These are phyloP conservation scores for Phaeomoniella chlamydospora DNA, from an alignment of 2,329 filamentous ascomycete genomes.

Conservation along the genomic window DNA sequence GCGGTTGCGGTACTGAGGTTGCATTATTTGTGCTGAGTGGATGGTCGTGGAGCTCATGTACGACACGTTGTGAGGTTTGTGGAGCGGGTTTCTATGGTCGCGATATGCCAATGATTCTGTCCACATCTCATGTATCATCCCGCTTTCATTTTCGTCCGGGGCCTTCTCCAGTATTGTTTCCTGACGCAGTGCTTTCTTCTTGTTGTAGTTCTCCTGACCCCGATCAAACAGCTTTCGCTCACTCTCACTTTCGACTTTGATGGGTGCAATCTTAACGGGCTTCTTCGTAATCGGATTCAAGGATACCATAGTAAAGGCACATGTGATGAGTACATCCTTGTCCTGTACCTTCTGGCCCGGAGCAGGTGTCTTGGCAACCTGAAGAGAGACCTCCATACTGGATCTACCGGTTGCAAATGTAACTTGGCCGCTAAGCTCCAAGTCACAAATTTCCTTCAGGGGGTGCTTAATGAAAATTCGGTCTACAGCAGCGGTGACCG, in stretches of 20 bases:
- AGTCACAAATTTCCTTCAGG: conserved; percentile 62
- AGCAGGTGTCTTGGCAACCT: conserved; percentile 53
- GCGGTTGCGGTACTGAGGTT: conserved; percentile 54
- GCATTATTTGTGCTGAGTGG: conserved; percentile 58
- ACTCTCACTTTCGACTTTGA: conserved; percentile 47
- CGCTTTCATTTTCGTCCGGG: conserved; percentile 56
- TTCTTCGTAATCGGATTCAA: conserved; percentile 54
- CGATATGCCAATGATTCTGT: conserved; percentile 49
- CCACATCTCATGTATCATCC: conserved; percentile 62
- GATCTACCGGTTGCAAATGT: conserved; percentile 60
- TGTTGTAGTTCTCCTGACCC: conserved; percentile 51
- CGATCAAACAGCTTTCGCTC: conserved; percentile 48
- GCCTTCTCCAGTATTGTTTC: conserved; percentile 50
- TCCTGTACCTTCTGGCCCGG: conserved; percentile 39
- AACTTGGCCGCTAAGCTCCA: conserved; percentile 55
- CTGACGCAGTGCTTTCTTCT: conserved; percentile 49
- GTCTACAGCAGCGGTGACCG: conserved; percentile 50
- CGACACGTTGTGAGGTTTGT: conserved; percentile 42
- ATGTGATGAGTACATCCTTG: conserved; percentile 54
- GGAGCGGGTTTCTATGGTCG: conserved; percentile 40
- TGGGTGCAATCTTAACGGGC: conserved; percentile 46
- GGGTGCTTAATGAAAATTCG: conserved; percentile 55
- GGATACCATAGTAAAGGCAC: conserved; percentile 65
- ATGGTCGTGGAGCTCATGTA: conserved; percentile 51
- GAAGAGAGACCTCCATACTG: conserved; percentile 60